These are phyloP conservation scores for Collybia nuda DNA, from an alignment of 768 basidiomycete species.

Conservation along the genomic window DNA sequence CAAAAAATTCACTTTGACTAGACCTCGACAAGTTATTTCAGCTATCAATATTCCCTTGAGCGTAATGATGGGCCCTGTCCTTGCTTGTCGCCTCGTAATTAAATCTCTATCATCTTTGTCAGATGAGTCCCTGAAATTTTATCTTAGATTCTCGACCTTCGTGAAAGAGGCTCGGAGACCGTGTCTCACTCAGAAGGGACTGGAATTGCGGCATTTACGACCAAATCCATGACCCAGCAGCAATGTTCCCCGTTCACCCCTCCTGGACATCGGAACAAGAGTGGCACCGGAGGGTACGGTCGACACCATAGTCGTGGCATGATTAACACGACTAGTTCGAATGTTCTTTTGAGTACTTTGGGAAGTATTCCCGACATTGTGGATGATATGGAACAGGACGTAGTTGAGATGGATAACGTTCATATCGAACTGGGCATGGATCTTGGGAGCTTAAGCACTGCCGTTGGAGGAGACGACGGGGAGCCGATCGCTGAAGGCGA, in stretches of 20 bases:
- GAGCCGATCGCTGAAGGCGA: constrained; percentile 48
- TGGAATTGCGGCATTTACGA: constrained; percentile 64
- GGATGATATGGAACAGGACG: constrained; percentile 48
- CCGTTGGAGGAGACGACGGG: constrained; percentile 51
- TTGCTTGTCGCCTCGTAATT: constrained; percentile 74
- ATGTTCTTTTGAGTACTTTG: constrained; percentile 62
- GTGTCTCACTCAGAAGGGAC: constrained; percentile 74
- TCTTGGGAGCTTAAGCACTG: constrained; percentile 48
- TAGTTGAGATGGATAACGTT: constrained; percentile 57
- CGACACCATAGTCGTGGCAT: constrained; percentile 37
- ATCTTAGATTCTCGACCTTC: constrained; percentile 73
- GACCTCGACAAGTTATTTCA: constrained; percentile 80
- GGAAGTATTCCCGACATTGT: constrained; percentile 56
- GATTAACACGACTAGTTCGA: constrained; percentile 52
- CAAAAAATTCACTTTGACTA: constrained; percentile 22
- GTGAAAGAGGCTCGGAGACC: constrained; percentile 79
- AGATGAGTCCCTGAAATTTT: constrained; percentile 6
- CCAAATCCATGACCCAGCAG: constrained; percentile 58
- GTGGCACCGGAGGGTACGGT: constrained; percentile 30
- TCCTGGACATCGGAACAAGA: constrained; percentile 45
- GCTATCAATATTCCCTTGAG: constrained; percentile 84
- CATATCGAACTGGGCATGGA: constrained; percentile 54
- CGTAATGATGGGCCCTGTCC: constrained; percentile 78
- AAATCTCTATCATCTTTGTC: neutral
- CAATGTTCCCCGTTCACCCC: constrained; percentile 56